phyloP scores from a whole-genome alignment of 108 stramenopile genomes.

The Pseudonitzschia multistriata region DNA sequence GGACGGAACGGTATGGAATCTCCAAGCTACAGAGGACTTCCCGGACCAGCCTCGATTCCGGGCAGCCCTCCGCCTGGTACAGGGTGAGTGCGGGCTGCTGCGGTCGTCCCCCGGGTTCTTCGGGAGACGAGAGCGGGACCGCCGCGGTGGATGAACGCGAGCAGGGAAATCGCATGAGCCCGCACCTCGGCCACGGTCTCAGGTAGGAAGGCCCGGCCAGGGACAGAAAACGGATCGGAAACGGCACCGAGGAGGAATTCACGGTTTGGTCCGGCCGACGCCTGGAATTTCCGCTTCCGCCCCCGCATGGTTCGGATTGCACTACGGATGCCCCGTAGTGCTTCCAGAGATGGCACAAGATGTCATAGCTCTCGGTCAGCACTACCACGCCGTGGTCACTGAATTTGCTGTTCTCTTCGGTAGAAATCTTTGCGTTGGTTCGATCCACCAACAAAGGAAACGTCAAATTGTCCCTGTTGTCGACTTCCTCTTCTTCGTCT shows the following conservation, averaged over 20 bases:
- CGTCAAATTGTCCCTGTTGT: slow-evolving; percentile 10
- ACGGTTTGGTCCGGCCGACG: slow-evolving; percentile 24
- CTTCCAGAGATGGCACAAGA: slow-evolving; percentile 29
- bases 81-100: slow-evolving; percentile 1
- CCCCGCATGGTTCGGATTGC: not conserved
- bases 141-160: not conserved
- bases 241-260: slow-evolving; percentile 12
- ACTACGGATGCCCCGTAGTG: slow-evolving; percentile 21
- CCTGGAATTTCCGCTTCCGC: no score
- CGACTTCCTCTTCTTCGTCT: not conserved
- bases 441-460: slow-evolving; percentile 33
- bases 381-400: slow-evolving; percentile 3
- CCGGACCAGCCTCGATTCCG: slow-evolving; percentile 30
- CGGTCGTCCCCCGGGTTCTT: no score
- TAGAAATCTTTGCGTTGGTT: not conserved
- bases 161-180: slow-evolving; percentile 15
- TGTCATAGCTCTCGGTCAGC: slow-evolving; percentile 25
- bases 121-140: no score
- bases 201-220: slow-evolving; percentile 26
- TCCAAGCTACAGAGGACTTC: slow-evolving; percentile 25
- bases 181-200: slow-evolving; percentile 30
- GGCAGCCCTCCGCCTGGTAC: slow-evolving; percentile 34
- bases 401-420: not conserved
- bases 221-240: slow-evolving; percentile 24
- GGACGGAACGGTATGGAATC: slow-evolving; percentile 24